These are phyloP conservation scores for Wickerhamiella australiensis DNA, from an alignment of 805 yeast species.

Conservation along the genomic window DNA sequence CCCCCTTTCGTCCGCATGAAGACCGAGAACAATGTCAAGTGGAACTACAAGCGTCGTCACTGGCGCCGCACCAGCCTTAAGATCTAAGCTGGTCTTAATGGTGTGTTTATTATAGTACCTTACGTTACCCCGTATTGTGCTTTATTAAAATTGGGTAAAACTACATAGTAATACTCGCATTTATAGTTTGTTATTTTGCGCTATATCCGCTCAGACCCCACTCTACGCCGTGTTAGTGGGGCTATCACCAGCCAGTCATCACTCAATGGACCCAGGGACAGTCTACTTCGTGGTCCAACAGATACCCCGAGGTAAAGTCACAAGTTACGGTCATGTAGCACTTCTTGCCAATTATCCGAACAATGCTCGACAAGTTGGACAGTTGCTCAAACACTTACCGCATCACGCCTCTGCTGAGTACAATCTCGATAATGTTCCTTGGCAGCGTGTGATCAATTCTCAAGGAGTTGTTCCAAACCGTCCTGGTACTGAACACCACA, in stretches of 20 bases:
- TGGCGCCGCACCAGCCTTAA: slow-evolving; percentile 99
- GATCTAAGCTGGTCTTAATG: slow-evolving; percentile 46
- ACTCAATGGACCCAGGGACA: slow-evolving; percentile 19
- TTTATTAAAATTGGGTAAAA: slow-evolving; percentile 9
- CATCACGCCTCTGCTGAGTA: slow-evolving; percentile 20
- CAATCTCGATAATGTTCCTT: slow-evolving; percentile 40
- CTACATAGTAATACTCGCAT: slow-evolving; percentile 10
- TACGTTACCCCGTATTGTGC: slow-evolving; percentile 1
- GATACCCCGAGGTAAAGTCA: slow-evolving; percentile 53
- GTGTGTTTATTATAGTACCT: slow-evolving; percentile 6
- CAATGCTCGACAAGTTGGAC: slow-evolving; percentile 65
- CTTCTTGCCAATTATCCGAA: slow-evolving; percentile 47
- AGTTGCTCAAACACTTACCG: slow-evolving; percentile 46
- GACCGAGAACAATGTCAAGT: slow-evolving; percentile 86
- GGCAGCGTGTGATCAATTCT: slow-evolving; percentile 72
- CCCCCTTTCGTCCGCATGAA: slow-evolving; percentile 99
- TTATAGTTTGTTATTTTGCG: slow-evolving; percentile 3
- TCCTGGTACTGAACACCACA: slow-evolving; percentile 38
- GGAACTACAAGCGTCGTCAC: slow-evolving; percentile 98
- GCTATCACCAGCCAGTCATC: too few species aligned
- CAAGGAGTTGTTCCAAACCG: slow-evolving; percentile 48
- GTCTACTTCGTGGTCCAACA: slow-evolving; percentile 43
- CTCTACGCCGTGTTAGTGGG: too few species aligned
- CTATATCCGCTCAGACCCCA: background rate
- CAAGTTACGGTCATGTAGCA: slow-evolving; percentile 71